These are phyloP conservation scores for Trichoderma sp. DNA, from an alignment of 2,329 filamentous ascomycete genomes.

Conservation along the genomic window DNA sequence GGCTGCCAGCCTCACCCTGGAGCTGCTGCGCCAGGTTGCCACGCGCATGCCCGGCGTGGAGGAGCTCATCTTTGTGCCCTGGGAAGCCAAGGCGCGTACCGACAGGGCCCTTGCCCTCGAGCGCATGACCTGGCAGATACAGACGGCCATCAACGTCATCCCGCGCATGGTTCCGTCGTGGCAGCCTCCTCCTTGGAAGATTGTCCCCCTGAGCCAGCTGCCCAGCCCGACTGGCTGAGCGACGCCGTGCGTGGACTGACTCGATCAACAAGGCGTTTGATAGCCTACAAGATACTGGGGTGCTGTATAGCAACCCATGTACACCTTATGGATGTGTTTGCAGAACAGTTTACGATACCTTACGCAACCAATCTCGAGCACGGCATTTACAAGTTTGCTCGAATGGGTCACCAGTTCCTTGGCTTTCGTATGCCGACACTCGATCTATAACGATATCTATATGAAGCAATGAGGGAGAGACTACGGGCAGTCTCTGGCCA, in stretches of 20 bases:
- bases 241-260: neutral
- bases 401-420: neutral
- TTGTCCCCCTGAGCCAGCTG: slow-evolving; percentile 40
- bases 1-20: slow-evolving; percentile 45
- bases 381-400: neutral
- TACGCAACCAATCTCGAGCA: neutral
- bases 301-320: neutral
- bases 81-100: slow-evolving; percentile 41
- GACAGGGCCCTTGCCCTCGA: slow-evolving; percentile 39
- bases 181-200: slow-evolving; percentile 44
- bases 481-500: neutral
- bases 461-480: neutral
- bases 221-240: slow-evolving; percentile 29
- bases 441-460: neutral
- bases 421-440: neutral
- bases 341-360: neutral
- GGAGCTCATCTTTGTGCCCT: slow-evolving; percentile 50
- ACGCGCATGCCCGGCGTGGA: slow-evolving; percentile 45
- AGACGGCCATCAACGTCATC: slow-evolving; percentile 42
- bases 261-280: neutral
- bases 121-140: slow-evolving; percentile 44
- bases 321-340: neutral
- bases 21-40: slow-evolving; percentile 45
- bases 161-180: slow-evolving; percentile 38
- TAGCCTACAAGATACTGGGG: neutral